Evolutionary conservation across 2,329 filamentous ascomycete genomes (phyloP).

Genomic region (Stagonosporopsis tanaceti): DNA sequence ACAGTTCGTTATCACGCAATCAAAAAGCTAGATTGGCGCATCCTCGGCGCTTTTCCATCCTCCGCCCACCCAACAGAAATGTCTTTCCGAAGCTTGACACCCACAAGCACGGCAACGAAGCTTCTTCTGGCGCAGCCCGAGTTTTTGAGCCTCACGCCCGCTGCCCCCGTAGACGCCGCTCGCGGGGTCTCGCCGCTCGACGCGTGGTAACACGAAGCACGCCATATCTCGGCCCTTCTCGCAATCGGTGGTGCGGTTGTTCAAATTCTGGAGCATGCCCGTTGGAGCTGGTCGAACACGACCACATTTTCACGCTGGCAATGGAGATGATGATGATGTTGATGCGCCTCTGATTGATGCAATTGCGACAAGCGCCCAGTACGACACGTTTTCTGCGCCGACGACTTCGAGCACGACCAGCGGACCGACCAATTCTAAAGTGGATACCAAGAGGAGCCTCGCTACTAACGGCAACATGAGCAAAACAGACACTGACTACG

Average conservation of each 20-base stretch:
- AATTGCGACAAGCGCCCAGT: conserved; percentile 9
- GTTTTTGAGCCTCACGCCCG: conserved; percentile 15
- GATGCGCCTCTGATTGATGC: conserved; percentile 10
- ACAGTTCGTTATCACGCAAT: conserved; percentile 7
- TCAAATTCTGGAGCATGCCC: conserved; percentile 11
- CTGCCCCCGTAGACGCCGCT: conserved; percentile 7
- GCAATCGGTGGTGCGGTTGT: conserved; percentile 1
- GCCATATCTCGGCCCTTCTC: conserved; percentile 20
- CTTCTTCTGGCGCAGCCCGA: conserved; percentile 17
- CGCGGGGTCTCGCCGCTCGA: background rate
- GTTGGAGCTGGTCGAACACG: conserved; percentile 1
- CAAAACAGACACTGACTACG: conserved; percentile 10
- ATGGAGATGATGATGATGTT: background rate
- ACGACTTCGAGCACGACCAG: background rate
- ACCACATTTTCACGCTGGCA: background rate
- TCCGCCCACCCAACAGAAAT: conserved; percentile 18
- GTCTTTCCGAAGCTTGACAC: conserved; percentile 19
- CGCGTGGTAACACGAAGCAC: conserved; percentile 14
- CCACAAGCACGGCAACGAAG: conserved; percentile 21
- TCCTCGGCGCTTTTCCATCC: conserved; percentile 13
- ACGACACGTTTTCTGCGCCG: conserved; percentile 13
- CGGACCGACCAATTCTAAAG: background rate
- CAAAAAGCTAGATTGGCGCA: background rate
- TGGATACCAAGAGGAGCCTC: background rate
- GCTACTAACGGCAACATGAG: conserved; percentile 10